A percentile compares a stretch with the other conserved stretches of the same genome.
Conservation (phyloP, 2,329 filamentous ascomycete species). For the Fusarium protoensiforme region DNA sequence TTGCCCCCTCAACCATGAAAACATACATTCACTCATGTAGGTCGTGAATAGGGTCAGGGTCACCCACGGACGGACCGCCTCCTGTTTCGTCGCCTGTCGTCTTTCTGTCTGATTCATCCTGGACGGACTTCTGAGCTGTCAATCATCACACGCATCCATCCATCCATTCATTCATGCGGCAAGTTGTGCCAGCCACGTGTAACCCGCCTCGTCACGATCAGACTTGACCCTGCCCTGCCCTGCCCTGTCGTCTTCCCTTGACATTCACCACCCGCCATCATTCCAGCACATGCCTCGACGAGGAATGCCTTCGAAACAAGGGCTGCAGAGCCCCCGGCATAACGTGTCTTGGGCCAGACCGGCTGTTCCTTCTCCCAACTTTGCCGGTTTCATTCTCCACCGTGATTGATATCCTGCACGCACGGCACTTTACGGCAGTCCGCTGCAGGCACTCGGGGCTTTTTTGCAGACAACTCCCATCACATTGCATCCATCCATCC, state of each 20-base stretch:
- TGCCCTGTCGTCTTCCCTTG: constrained; percentile 19
- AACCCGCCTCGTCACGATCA: neutral
- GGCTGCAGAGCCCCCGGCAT: constrained; percentile 15
- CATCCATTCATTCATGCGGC: neutral
- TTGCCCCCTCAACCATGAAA: neutral
- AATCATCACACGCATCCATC: neutral
- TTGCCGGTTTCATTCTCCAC: neutral
- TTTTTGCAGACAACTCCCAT: neutral
- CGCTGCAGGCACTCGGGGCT: neutral
- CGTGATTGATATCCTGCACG: neutral
- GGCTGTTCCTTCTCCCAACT: neutral
- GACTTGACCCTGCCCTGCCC: neutral
- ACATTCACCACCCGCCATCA: constrained; percentile 15
- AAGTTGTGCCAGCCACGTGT: constrained; percentile 23
- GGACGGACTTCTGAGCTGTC: neutral
- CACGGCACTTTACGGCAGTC: neutral
- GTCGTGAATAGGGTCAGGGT: neutral
- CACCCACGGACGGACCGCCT: neutral
- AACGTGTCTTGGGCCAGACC: neutral
- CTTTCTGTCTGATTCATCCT: neutral
- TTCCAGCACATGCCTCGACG: constrained; percentile 12
- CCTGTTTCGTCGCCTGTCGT: neutral
- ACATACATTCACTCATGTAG: neutral
- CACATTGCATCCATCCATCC: neutral
- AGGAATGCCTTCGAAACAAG: constrained; percentile 34